Conservation (phyloP, 495 filamentous ascomycete species). For the Penicillium manginii region DNA sequence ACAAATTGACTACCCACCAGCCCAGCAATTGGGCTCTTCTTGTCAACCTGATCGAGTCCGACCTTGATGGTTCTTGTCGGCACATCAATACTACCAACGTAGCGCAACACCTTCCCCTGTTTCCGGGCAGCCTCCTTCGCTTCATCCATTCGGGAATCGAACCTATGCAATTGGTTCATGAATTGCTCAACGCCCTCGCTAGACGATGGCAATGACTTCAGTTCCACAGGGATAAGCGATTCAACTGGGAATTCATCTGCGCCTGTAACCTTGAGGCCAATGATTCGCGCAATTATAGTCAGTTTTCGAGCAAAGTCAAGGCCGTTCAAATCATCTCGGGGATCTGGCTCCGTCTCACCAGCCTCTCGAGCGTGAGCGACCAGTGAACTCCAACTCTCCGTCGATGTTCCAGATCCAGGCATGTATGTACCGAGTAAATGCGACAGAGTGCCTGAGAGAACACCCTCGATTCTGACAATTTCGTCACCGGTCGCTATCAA, state of each 20-base stretch:
- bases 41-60: conserved; percentile 80
- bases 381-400: conserved; percentile 78
- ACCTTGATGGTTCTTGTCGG: conserved; percentile 73
- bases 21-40: conserved; percentile 80
- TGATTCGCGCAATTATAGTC: conserved; percentile 85
- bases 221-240: conserved; percentile 78
- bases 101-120: conserved; percentile 83
- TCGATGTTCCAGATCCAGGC: conserved; percentile 56
- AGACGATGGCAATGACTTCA: conserved; percentile 69
- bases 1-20: conserved; percentile 95
- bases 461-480: conserved; percentile 84
- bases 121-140: conserved; percentile 71
- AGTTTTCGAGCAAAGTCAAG: conserved; percentile 92
- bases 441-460: conserved; percentile 91
- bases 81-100: conserved; percentile 85
- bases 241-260: conserved; percentile 85
- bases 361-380: conserved; percentile 83
- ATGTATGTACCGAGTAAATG: conserved; percentile 31
- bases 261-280: conserved; percentile 72
- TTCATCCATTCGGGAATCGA: conserved; percentile 79
- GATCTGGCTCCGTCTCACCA: conserved; percentile 96
- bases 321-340: conserved; percentile 91
- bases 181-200: conserved; percentile 64
- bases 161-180: conserved; percentile 68
- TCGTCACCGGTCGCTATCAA: conserved; percentile 85